Conservation (phyloP, 495 filamentous ascomycete species). For the Hypomontagnella submonticulosa region DNA sequence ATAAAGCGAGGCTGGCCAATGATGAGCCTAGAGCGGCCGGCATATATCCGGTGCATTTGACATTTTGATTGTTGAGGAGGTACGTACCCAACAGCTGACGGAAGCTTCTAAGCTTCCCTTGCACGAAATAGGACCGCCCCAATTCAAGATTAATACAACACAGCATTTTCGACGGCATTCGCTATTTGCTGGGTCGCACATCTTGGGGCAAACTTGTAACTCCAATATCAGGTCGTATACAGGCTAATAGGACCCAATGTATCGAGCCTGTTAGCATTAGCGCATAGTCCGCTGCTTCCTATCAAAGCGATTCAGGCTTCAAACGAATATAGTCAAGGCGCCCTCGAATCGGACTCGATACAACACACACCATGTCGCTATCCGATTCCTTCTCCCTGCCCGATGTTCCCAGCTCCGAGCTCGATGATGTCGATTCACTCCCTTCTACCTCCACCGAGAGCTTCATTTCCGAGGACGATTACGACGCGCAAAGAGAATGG, state of each 20-base stretch:
- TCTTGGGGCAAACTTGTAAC: slow-evolving; percentile 16
- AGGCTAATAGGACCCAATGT: slow-evolving; percentile 56
- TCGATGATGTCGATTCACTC: slow-evolving; percentile 81
- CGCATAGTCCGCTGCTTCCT: slow-evolving; percentile 42
- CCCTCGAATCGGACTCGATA: background rate
- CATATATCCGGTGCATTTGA: slow-evolving; percentile 11
- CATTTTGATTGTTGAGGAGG: slow-evolving; percentile 5
- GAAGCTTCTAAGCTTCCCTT: slow-evolving; percentile 16
- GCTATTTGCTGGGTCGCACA: slow-evolving; percentile 6
- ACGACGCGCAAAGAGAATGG: slow-evolving; percentile 94
- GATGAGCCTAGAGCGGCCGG: slow-evolving; percentile 8
- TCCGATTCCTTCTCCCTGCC: slow-evolving; percentile 58
- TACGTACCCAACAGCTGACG: slow-evolving; percentile 24
- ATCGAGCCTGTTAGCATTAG: slow-evolving; percentile 43
- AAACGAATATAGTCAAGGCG: background rate
- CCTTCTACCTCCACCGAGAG: slow-evolving; percentile 75
- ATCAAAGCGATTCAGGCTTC: slow-evolving; percentile 15
- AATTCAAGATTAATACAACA: slow-evolving; percentile 9
- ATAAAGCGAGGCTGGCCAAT: slow-evolving; percentile 18
- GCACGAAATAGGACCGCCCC: slow-evolving; percentile 15
- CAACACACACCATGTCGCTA: slow-evolving; percentile 49
- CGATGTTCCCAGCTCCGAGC: slow-evolving; percentile 57
- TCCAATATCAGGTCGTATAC: slow-evolving; percentile 50
- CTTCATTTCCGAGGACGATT: slow-evolving; percentile 68
- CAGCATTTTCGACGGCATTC: slow-evolving; percentile 5